phyloP scores from a whole-genome alignment of 1,284 basidiomycete genomes.

The Cutaneotrichosporon arboriforme region DNA sequence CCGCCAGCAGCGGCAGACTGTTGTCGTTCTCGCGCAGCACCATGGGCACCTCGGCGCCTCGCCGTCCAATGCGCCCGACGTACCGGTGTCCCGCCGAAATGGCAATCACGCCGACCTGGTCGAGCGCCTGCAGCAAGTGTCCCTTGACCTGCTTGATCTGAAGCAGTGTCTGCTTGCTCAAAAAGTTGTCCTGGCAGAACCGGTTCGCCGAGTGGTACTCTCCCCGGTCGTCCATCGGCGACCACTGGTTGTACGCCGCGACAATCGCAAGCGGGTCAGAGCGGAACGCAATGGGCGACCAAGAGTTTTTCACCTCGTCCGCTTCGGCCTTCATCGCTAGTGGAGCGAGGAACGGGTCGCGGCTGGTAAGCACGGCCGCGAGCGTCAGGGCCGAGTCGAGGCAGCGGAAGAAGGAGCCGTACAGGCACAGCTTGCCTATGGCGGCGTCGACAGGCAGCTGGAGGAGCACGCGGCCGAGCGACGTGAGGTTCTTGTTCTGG shows the following conservation, averaged over 20 bases:
- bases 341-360: slow-evolving; percentile 85
- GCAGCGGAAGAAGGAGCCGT: slow-evolving; percentile 90
- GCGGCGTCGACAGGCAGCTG: slow-evolving; percentile 86
- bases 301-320: slow-evolving; percentile 69
- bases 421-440: slow-evolving; percentile 82
- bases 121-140: slow-evolving; percentile 72
- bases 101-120: slow-evolving; percentile 73
- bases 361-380: slow-evolving; percentile 81
- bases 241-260: slow-evolving; percentile 79
- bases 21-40: slow-evolving; percentile 70
- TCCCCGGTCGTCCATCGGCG: slow-evolving; percentile 60
- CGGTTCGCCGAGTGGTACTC: slow-evolving; percentile 62
- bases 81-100: slow-evolving; percentile 61
- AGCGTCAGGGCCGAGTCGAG: slow-evolving; percentile 83
- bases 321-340: slow-evolving; percentile 51
- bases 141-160: slow-evolving; percentile 79
- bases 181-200: slow-evolving; percentile 83
- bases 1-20: slow-evolving; percentile 73
- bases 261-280: slow-evolving; percentile 81
- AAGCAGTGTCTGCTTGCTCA: slow-evolving; percentile 75
- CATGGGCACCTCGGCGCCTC: slow-evolving; percentile 53
- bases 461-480: slow-evolving; percentile 79
- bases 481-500: slow-evolving; percentile 66
- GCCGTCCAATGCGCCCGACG: slow-evolving; percentile 25
- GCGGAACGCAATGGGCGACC: slow-evolving; percentile 66